Percentiles rank a stretch among this genome's conserved stretches.
Conservation (phyloP, 192 early-diverging fungal species). For the Backusella tuberculispora region DNA sequence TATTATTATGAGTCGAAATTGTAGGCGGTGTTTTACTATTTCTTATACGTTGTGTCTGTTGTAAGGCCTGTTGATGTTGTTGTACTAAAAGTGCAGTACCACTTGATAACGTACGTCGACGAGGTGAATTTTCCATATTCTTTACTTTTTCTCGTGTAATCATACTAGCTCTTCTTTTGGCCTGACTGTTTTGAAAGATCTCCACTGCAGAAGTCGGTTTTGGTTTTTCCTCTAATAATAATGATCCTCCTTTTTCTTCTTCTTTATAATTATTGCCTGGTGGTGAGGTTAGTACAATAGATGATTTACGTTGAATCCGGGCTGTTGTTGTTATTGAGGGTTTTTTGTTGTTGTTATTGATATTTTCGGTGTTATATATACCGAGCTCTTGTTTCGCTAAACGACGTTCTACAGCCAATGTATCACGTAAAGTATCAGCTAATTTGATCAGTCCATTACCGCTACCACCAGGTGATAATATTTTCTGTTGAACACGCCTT, state of each 20-base stretch:
- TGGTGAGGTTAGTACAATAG: conserved; percentile 3
- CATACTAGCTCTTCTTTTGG: conserved; percentile 18
- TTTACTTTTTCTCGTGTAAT: conserved; percentile 3
- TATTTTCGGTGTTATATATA: conserved; percentile 4
- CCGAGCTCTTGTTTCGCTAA: conserved; percentile 25
- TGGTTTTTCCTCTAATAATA: neutral
- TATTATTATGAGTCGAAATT: neutral
- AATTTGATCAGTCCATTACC: conserved; percentile 12
- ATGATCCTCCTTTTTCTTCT: neutral
- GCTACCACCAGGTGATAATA: neutral
- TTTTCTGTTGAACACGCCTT: neutral
- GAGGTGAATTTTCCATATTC: neutral
- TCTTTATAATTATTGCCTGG: neutral
- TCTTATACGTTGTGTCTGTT: neutral
- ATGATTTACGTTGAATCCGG: conserved; percentile 4
- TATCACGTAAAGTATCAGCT: conserved; percentile 23
- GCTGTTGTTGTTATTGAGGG: neutral
- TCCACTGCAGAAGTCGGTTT: neutral
- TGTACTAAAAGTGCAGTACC: conserved; percentile 10
- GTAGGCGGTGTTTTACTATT: neutral
- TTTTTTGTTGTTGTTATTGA: neutral
- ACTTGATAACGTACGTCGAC: conserved; percentile 25
- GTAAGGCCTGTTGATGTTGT: conserved; percentile 2
- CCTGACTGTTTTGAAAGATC: neutral
- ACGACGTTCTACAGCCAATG: conserved; percentile 21